phyloP scores from a whole-genome alignment of 805 yeast species.

The Kuraishia capsulata region DNA sequence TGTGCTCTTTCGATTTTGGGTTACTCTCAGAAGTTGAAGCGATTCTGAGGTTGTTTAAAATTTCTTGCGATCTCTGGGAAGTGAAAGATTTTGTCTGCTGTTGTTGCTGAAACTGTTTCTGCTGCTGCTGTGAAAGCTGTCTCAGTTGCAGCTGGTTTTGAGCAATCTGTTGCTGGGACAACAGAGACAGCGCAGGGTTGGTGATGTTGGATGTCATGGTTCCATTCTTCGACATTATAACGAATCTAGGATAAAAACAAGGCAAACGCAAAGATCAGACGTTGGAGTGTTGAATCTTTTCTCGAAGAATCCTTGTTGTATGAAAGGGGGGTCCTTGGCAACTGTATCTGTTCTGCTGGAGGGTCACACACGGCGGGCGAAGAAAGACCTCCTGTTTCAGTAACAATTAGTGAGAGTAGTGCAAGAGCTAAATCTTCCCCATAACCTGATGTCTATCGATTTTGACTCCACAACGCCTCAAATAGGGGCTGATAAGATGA shows the following conservation, averaged over 20 bases:
- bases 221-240: conserved; percentile 1
- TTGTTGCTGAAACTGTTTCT: conserved; percentile 19
- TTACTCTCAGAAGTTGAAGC: conserved; percentile 8
- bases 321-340: no score
- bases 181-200: conserved; percentile 8
- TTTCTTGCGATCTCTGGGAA: conserved; percentile 22
- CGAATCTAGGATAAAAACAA: no score
- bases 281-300: no score
- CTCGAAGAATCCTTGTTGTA: no score
- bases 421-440: no score
- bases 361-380: no score
- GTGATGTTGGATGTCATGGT: conserved; percentile 3
- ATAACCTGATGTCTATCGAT: no score
- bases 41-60: conserved; percentile 12
- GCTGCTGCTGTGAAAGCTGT: conserved; percentile 32
- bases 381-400: no score
- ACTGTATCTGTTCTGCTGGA: no score
- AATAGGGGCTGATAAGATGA: no score
- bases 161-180: conserved; percentile 34
- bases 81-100: conserved; percentile 31
- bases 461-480: no score
- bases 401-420: no score
- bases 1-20: conserved; percentile 7
- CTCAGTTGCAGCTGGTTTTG: conserved; percentile 38
- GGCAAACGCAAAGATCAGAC: conserved; percentile 20